Conservation (phyloP, 768 basidiomycete species). For the Coprinellus micaceus region DNA sequence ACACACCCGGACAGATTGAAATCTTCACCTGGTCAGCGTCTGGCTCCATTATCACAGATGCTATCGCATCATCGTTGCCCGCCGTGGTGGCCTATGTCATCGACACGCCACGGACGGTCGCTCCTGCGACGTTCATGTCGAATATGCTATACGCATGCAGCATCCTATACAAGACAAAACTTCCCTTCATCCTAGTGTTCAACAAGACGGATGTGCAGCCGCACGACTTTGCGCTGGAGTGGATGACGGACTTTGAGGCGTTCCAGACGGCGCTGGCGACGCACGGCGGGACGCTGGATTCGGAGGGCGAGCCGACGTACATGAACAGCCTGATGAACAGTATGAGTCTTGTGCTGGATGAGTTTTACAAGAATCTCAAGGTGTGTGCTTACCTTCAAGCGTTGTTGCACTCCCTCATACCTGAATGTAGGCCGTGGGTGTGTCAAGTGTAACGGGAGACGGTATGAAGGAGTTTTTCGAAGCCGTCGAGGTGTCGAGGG, state of each 20-base stretch:
- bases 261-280: constrained; percentile 86
- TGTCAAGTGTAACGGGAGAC: constrained; percentile 93
- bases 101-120: constrained; percentile 91
- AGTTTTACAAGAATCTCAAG: constrained; percentile 95
- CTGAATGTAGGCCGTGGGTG: constrained; percentile 81
- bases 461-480: constrained; percentile 90
- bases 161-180: constrained; percentile 95
- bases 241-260: constrained; percentile 97
- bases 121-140: constrained; percentile 98
- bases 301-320: constrained; percentile 91
- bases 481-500: constrained; percentile 82
- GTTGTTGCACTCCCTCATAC: background rate
- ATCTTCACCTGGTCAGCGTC: constrained; percentile 99
- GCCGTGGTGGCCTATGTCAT: constrained; percentile 96
- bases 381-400: constrained; percentile 36
- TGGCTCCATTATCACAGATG: constrained; percentile 97
- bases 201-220: constrained; percentile 95
- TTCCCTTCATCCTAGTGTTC: constrained; percentile 96
- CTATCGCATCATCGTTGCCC: constrained; percentile 88
- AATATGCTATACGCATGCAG: constrained; percentile 99
- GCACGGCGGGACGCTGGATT: constrained; percentile 61
- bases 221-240: constrained; percentile 89
- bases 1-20: constrained; percentile 98
- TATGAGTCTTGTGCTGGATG: constrained; percentile 97
- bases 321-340: constrained; percentile 99